Evolutionary conservation across 441 rosid species (phyloP).

Genomic region (Arabidopsis lyrata): DNA sequence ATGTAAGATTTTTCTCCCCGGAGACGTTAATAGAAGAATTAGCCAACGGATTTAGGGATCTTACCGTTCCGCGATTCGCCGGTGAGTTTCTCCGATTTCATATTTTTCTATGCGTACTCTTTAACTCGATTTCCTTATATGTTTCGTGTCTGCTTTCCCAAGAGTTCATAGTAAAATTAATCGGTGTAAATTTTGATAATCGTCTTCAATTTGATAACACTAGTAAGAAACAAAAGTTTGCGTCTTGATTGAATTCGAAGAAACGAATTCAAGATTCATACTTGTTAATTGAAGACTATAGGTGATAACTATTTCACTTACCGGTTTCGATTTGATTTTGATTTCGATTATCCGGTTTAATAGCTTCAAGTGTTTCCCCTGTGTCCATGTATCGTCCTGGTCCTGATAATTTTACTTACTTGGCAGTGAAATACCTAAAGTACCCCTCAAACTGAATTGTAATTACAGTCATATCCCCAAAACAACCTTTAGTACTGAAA

Average conservation of each 20-base stretch:
- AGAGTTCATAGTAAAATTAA: neutral
- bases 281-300: constrained; percentile 1
- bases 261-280: constrained; percentile 8
- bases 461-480: neutral
- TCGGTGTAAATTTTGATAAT: constrained; percentile 12
- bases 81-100: constrained; percentile 9
- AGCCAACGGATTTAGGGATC: constrained; percentile 13
- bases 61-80: constrained; percentile 28
- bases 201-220: constrained; percentile 1
- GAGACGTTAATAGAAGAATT: constrained; percentile 19
- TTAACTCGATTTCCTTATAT: neutral
- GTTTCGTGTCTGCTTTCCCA: constrained; percentile 10
- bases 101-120: neutral
- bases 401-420: constrained; percentile 17
- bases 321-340: constrained; percentile 14
- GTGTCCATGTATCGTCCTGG: constrained; percentile 10
- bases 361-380: constrained; percentile 12
- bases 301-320: constrained; percentile 1
- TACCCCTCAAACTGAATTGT: neutral
- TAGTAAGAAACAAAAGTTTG: neutral
- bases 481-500: neutral
- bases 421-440: neutral
- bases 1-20: neutral
- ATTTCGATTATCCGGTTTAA: neutral
- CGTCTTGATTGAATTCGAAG: neutral